Percentiles rank a stretch among this genome's conserved stretches.
Evolutionary conservation across 805 yeast genomes (phyloP).

Genomic region (Ogataea methanolica): DNA sequence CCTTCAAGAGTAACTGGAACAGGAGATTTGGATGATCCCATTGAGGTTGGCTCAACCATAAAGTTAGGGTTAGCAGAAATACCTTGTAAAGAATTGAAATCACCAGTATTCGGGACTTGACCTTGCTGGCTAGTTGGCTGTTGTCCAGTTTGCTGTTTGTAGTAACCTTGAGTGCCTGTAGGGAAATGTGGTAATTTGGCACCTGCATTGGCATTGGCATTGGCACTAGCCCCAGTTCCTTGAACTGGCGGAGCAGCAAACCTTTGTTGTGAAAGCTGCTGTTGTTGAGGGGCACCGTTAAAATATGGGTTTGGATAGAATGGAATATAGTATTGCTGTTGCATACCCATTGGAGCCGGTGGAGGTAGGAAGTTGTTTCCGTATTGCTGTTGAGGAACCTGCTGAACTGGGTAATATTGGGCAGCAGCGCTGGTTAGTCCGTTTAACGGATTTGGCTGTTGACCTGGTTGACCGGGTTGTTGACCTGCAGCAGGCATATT

Average conservation of each 20-base stretch:
- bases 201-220: neutral
- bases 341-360: slow-evolving; percentile 22
- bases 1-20: slow-evolving; percentile 4
- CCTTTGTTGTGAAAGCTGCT: slow-evolving; percentile 20
- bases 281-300: slow-evolving; percentile 19
- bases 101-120: slow-evolving; percentile 2
- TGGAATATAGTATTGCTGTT: slow-evolving; percentile 22
- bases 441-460: slow-evolving; percentile 1
- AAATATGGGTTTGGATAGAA: slow-evolving; percentile 20
- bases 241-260: slow-evolving; percentile 12
- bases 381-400: slow-evolving; percentile 15
- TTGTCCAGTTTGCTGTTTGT: slow-evolving; percentile 1
- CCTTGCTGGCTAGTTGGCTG: slow-evolving; percentile 3
- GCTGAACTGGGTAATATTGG: slow-evolving; percentile 16
- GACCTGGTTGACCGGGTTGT: slow-evolving; percentile 3
- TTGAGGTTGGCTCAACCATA: slow-evolving; percentile 5
- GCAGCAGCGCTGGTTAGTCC: slow-evolving; percentile 9
- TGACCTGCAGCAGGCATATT: slow-evolving; percentile 1
- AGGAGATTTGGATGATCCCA: slow-evolving; percentile 5
- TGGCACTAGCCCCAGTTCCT: neutral
- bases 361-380: slow-evolving; percentile 21
- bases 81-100: neutral
- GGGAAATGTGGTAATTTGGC: neutral
- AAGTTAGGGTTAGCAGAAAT: slow-evolving; percentile 2
- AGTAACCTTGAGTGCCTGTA: neutral